Evolutionary conservation across 352 stramenopile genomes (phyloP).

Genomic region (Globisporangium solare): DNA sequence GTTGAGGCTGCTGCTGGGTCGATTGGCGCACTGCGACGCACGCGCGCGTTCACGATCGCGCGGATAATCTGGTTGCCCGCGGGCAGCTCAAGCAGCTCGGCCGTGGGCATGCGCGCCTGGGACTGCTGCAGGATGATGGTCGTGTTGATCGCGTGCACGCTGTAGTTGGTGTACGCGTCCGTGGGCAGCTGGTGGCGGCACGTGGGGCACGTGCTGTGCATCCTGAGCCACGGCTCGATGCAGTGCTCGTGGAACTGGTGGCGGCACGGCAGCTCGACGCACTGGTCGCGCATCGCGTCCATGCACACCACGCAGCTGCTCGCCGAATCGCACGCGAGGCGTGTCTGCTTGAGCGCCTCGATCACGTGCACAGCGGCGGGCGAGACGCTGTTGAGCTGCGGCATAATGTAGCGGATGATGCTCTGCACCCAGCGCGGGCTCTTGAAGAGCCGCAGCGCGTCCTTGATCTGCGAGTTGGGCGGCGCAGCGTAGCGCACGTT

Average conservation of each 20-base stretch:
- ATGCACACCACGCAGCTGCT: slow-evolving; percentile 80
- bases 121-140: slow-evolving; percentile 87
- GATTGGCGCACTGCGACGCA: slow-evolving; percentile 49
- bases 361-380: slow-evolving; percentile 58
- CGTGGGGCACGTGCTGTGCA: slow-evolving; percentile 82
- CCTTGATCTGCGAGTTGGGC: slow-evolving; percentile 84
- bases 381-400: slow-evolving; percentile 81
- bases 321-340: slow-evolving; percentile 14
- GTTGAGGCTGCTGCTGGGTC: slow-evolving; percentile 3
- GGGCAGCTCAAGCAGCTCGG: slow-evolving; percentile 72
- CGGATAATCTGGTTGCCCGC: slow-evolving; percentile 85
- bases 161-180: slow-evolving; percentile 83
- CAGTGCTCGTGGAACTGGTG: slow-evolving; percentile 80
- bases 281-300: slow-evolving; percentile 52
- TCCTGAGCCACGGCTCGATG: slow-evolving; percentile 85
- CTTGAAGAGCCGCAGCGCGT: slow-evolving; percentile 85
- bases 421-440: slow-evolving; percentile 85
- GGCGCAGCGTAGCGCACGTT: slow-evolving; percentile 85
- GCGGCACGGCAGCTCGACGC: slow-evolving; percentile 63
- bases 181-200: slow-evolving; percentile 79
- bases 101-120: slow-evolving; percentile 68
- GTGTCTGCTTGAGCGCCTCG: slow-evolving; percentile 47
- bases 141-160: slow-evolving; percentile 87
- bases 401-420: slow-evolving; percentile 90
- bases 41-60: slow-evolving; percentile 79